These are phyloP conservation scores for Brettanomyces sp. DNA, from an alignment of 805 yeast species.

Conservation along the genomic window DNA sequence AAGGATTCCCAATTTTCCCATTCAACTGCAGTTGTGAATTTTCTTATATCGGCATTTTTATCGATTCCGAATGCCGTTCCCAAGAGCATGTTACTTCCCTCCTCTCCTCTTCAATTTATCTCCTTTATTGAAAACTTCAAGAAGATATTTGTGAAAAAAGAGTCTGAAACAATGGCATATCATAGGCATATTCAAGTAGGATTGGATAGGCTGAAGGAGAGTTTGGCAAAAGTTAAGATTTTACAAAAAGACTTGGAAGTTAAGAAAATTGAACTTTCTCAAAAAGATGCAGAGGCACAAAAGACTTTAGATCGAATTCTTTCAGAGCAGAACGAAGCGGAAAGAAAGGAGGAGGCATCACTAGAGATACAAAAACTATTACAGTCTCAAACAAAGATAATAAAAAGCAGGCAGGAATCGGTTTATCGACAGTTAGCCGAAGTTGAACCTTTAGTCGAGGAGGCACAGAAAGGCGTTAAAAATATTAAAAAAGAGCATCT, in stretches of 20 bases:
- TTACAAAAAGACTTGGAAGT: constrained; percentile 44
- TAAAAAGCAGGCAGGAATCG: constrained; percentile 39
- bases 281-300: constrained; percentile 62
- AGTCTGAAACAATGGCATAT: constrained; percentile 43
- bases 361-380: constrained; percentile 64
- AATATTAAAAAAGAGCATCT: constrained; percentile 87
- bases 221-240: constrained; percentile 61
- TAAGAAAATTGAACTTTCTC: constrained; percentile 39
- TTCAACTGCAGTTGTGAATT: constrained; percentile 33
- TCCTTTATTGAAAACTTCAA: constrained; percentile 39
- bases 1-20: constrained; percentile 1
- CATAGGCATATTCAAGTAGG: constrained; percentile 72
- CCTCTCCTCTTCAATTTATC: constrained; percentile 49
- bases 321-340: constrained; percentile 83
- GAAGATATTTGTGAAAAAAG: constrained; percentile 32
- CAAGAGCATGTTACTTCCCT: neutral
- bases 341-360: constrained; percentile 80
- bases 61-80: constrained; percentile 3
- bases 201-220: constrained; percentile 63
- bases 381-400: constrained; percentile 53
- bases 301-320: constrained; percentile 67
- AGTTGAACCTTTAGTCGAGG: constrained; percentile 78
- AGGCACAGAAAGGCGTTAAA: constrained; percentile 84
- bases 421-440: constrained; percentile 59
- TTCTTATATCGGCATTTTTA: constrained; percentile 39